A percentile compares a stretch with the other conserved stretches of the same genome.
Conservation (phyloP, 768 basidiomycete species). For the Boletus pseudo-olivaceus region DNA sequence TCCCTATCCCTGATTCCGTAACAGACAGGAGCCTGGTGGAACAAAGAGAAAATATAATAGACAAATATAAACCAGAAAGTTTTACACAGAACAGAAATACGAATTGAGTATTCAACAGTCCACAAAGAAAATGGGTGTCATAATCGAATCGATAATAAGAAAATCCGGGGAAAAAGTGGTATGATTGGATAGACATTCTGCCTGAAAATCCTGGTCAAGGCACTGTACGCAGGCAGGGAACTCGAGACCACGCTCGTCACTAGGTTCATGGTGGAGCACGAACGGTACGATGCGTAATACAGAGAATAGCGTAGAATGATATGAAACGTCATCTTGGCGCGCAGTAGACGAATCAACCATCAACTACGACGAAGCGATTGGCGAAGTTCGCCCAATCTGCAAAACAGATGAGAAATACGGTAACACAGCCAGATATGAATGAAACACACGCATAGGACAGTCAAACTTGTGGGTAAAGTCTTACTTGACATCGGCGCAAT, state of each 20-base stretch:
- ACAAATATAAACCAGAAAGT: constrained; percentile 9
- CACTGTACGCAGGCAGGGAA: constrained; percentile 27
- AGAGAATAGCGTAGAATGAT: constrained; percentile 33
- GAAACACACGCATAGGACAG: constrained; percentile 28
- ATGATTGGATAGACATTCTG: constrained; percentile 14
- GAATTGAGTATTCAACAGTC: constrained; percentile 12
- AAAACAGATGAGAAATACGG: constrained; percentile 16
- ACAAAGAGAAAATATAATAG: constrained; percentile 6
- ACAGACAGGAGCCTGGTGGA: no score
- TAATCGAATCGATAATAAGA: constrained; percentile 1
- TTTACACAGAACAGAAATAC: background rate
- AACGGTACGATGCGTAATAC: constrained; percentile 69
- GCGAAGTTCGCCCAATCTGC: constrained; percentile 34
- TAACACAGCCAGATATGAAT: background rate
- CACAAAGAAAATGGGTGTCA: constrained; percentile 1
- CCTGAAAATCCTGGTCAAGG: constrained; percentile 26
- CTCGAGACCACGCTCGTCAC: constrained; percentile 66
- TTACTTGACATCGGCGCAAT: constrained; percentile 66
- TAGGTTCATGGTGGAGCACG: constrained; percentile 48
- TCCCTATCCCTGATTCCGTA: no score
- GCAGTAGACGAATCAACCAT: constrained; percentile 37
- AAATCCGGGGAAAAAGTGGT: background rate
- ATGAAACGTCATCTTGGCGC: constrained; percentile 29
- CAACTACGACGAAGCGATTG: constrained; percentile 40
- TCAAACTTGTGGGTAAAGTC: constrained; percentile 5